Evolutionary conservation across 2,329 filamentous ascomycete genomes (phyloP), one percentile per base, ranked within the genome.

Genomic region (Trichoderma simmonsii): DNA sequence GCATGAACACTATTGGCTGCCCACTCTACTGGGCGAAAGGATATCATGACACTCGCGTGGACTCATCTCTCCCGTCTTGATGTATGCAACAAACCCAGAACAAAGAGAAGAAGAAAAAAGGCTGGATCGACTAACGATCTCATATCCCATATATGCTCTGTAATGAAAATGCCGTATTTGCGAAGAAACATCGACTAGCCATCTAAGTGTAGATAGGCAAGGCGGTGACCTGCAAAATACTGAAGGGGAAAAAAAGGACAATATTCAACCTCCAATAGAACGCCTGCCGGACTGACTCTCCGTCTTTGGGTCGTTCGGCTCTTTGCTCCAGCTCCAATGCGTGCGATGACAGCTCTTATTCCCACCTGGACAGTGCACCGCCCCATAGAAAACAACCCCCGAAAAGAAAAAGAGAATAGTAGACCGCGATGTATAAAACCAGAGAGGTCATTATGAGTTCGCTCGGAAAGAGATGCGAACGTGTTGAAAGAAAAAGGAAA

Each of bases 1-100:
- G 30, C 63, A 56, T 66, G 48, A 66, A 66, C 39, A 54, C 43
- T 54, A 32, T 24, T 26, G 28, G 21, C 30, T 34, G 63, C 48
- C 11, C 65, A 59, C 51, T 26, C 65, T 68, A 39, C 34, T 54
- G 26, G 34, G 65, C 34, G 43, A 68, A 68, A 56, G 67, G 43
- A 62, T 56, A 63, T 63, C 67, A 70, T 70, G 59, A 70, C 43
- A 70, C 59, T 70, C 57, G 67, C 67, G 59, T 70, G 59, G 28
- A 54, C 59, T 70, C 67, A 56, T 63, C 57, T 43, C 59, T 24
- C 57, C 59, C 30, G 36, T 61, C 66, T 61, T 69, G 26, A 60
- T 69, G 66, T 60, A 70, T 70, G 39, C 21, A 54, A 54, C 36
- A 48, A 59, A 68, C 26, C 54, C 7, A 34, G 26, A n/a, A 68